Evolutionary conservation across 345 rosid genomes (phyloP).

Genomic region (Mangifera indica): DNA sequence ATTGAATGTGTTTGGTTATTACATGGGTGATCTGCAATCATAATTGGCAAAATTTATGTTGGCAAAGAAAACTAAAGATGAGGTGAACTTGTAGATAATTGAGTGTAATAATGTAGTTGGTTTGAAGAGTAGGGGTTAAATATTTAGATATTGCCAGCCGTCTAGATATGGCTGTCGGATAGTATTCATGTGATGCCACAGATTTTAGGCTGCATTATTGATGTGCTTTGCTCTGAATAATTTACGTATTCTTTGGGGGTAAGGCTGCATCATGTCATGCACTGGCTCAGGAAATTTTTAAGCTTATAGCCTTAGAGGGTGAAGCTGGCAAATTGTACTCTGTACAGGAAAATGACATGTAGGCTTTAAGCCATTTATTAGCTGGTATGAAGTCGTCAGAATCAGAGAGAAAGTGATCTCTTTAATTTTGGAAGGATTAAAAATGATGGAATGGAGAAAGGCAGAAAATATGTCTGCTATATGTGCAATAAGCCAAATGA

Average conservation of each 20-base stretch:
- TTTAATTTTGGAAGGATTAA: not conserved
- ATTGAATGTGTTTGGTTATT: not conserved
- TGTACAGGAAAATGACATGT: not conserved
- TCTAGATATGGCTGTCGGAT: slow-evolving; percentile 33
- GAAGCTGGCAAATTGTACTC: not conserved
- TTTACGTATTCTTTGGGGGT: slow-evolving; percentile 8
- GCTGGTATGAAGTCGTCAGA: not conserved
- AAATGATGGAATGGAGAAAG: slow-evolving; percentile 6
- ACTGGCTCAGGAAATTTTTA: slow-evolving; percentile 5
- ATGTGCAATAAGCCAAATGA: not conserved
- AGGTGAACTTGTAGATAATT: not conserved
- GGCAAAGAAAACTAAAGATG: not conserved
- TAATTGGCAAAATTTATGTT: not conserved
- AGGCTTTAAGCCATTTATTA: not conserved
- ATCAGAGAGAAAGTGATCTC: not conserved
- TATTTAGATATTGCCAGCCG: slow-evolving; percentile 29
- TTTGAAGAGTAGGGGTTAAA: not conserved
- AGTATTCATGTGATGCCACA: slow-evolving; percentile 29
- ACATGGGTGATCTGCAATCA: not conserved
- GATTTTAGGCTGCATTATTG: slow-evolving; percentile 28
- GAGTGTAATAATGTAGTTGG: not conserved
- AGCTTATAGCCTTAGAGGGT: slow-evolving; percentile 8
- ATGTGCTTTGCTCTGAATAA: slow-evolving; percentile 11
- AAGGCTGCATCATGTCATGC: not conserved
- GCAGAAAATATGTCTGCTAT: too few relatives aligned